Percentiles rank a stretch among this genome's conserved stretches.
Evolutionary conservation across 2,329 filamentous ascomycete species (phyloP).

Genomic region (Ploettnerulaceae sp.): DNA sequence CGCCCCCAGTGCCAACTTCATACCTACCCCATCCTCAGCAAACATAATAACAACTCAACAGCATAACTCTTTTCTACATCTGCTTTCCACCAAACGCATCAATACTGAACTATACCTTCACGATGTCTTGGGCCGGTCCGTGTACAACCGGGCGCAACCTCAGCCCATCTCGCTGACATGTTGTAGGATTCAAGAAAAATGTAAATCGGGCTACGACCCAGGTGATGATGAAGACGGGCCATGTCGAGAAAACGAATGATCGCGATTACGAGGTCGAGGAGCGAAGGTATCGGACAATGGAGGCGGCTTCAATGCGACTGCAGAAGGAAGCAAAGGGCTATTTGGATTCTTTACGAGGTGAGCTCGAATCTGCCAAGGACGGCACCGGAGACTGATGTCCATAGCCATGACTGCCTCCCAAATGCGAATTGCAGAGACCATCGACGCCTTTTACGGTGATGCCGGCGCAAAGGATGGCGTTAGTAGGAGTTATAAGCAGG

Average conservation of each 20-base stretch:
- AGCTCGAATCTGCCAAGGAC: slow-evolving; percentile 13
- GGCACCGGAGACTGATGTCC: slow-evolving; percentile 12
- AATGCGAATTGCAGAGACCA: slow-evolving; percentile 98
- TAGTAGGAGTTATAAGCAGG: slow-evolving; percentile 95
- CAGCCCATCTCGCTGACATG: slow-evolving; percentile 24
- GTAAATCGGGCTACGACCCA: slow-evolving; percentile 98
- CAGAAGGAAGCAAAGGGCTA: slow-evolving; percentile 99
- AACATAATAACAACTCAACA: neutral
- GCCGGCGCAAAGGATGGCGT: slow-evolving; percentile 92
- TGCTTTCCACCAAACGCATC: neutral
- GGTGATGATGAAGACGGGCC: slow-evolving; percentile 99
- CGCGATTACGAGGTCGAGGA: slow-evolving; percentile 98
- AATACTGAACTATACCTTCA: slow-evolving; percentile 21
- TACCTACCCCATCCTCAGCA: neutral
- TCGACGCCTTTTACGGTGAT: slow-evolving; percentile 98
- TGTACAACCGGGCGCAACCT: neutral
- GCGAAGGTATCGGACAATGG: slow-evolving; percentile 96
- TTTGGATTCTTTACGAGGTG: slow-evolving; percentile 87
- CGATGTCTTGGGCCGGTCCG: slow-evolving; percentile 47
- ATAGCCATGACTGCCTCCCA: slow-evolving; percentile 97
- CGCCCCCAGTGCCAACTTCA: neutral
- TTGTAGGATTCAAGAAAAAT: slow-evolving; percentile 85
- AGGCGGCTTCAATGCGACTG: slow-evolving; percentile 82
- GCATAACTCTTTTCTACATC: neutral
- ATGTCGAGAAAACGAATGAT: slow-evolving; percentile 98